Evolutionary conservation across 2,329 filamentous ascomycete species (phyloP), one percentile per base, ranked within the genome.

Genomic region (Penicillium sp.): DNA sequence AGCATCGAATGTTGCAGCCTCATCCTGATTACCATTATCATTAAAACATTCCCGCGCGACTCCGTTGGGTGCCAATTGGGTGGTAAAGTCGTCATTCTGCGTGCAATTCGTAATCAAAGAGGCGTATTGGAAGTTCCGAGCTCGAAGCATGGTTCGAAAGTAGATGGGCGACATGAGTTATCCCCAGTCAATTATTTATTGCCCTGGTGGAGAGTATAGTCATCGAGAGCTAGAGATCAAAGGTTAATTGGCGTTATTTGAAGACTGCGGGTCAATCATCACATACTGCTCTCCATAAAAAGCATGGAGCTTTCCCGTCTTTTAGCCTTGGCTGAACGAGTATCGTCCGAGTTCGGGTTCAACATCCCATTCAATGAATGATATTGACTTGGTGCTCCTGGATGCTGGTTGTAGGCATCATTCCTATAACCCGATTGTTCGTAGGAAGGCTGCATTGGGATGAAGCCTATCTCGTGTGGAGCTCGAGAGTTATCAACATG

Each of bases 401-500:
- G 45, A 54, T 63, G 22, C 46, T 68, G 67, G 48, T 68, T 68
- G 49, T 74, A 70, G 26, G 70, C 69, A 13, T 75, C 71, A 33
- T 68, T 63, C 37, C 70, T 71, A 37, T 71, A 71, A 43, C 68
- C 62, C 42, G 66, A 60, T 51, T 73, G 70, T 57, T 85, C 79
- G 71, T 84, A 82, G 51, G 78, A 78, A 16, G 81, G 80, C 54
- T 83, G 81, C 58, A 84, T 71, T 1, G 82, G 80, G 30, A 82
- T 79, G 63, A 85, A 84, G 2, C 82, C 83, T 6, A 81, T 82
- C 35, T 84, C 81, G 57, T 82, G 77, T 22, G 72, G 74, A 42
- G 66, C 66, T n/a, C 68, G 66, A 25, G 65, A 45, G 43, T 65
- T 55, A 30, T 71, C 70, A 16, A 65, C 57, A 55, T 65, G 62